Base-by-base conservation (phyloP, 139 green algal genomes). In the Microglena sp. region DNA sequence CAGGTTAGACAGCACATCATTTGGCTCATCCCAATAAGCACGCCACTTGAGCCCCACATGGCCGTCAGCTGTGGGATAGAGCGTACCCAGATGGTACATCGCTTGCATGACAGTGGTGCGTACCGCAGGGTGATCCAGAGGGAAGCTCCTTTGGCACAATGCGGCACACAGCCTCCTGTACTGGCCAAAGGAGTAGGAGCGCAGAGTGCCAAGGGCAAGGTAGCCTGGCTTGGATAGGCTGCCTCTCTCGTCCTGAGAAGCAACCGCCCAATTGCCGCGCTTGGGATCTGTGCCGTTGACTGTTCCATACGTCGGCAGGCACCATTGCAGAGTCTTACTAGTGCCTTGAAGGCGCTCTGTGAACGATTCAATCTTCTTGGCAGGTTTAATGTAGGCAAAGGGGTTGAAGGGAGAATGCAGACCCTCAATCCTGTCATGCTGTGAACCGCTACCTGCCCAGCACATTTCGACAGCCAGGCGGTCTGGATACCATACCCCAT, bases 401-500 rank as follows among this genome's bases (percentile, higher is more conserved):
- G 79, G 79, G 54, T 86, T 68, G 59, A 75, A 78, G 18, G 24
- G 7, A 60, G 28, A 5, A 21, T 32, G 28, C 0, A 64, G 8
- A 18, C 44, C 32, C 1, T 28, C 21, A 2, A 2, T 15, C 4
- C 11, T 1, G 29, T 84, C 68, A 29, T 61, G 69, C 22, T 29
- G 35, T 15, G 7, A 34, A 33, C 71, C 54, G 57, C 45, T 71
- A 33, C 69, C 80, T 3, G 28, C 2, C 80, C 80, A 86, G 5
- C 33, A 55, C 71, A 81, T 79, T 29, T 28, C 29, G 3, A 45
- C 45, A 0, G 7, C 4, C 33, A 80, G 40, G 44, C 3, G 4
- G 65, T 83, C 73, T 18, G 79, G 79, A 55, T 77, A 66, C 67
- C 68, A 86, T 36, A 86, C 70, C 22, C 79, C 79, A 29, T 78